Evolutionary conservation across 2,329 filamentous ascomycete genomes (phyloP).

Genomic region (Aspergillus intermedius): DNA sequence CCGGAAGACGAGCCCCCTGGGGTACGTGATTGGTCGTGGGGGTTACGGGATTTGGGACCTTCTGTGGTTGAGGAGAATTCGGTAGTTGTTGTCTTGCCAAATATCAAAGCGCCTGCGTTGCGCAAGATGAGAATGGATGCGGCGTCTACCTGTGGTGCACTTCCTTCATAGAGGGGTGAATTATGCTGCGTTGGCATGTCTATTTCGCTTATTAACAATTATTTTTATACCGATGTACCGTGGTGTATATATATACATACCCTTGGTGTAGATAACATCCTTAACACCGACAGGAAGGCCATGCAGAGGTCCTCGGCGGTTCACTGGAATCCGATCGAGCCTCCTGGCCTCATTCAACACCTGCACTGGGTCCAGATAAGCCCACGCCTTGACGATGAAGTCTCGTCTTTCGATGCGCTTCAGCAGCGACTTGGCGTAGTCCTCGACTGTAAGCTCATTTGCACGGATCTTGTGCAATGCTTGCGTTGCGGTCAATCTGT

Average conservation of each 20-base stretch:
- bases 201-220: no score
- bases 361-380: constrained; percentile 39
- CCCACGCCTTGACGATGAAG: constrained; percentile 46
- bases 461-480: background rate
- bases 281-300: constrained; percentile 47
- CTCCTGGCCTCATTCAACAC: constrained; percentile 42
- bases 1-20: no score
- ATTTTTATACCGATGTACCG: no score
- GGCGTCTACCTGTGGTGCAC: no score
- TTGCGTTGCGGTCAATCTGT: constrained; percentile 1
- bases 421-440: constrained; percentile 46
- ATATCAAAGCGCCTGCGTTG: background rate
- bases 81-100: background rate
- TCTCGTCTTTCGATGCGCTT: constrained; percentile 42
- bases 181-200: no score
- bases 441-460: constrained; percentile 43
- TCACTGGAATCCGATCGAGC: constrained; percentile 45
- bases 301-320: constrained; percentile 50
- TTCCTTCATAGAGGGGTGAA: no score
- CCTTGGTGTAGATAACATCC: no score
- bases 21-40: no score
- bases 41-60: background rate
- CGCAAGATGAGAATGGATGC: background rate
- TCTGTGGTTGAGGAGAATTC: background rate
- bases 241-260: no score